Conservation (phyloP, 208 protist genomes). For the Leishmania turanica region DNA sequence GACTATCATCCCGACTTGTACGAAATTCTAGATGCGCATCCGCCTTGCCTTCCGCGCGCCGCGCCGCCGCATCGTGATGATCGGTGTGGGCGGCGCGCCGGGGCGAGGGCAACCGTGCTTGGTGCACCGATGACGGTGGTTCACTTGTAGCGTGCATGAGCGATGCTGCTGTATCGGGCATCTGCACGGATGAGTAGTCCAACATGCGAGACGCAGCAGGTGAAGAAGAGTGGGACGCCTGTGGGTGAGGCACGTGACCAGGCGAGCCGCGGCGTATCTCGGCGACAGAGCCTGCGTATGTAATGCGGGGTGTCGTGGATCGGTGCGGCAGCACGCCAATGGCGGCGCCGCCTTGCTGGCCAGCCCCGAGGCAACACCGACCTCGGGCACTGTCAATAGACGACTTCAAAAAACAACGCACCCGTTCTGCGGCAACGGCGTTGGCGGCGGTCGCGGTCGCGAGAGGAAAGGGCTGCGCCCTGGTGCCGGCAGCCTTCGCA, state of each 20-base stretch:
- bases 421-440: conserved; percentile 7
- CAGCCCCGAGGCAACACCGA: conserved; percentile 7
- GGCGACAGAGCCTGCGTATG: not conserved
- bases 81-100: not conserved
- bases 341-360: not conserved
- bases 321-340: not conserved
- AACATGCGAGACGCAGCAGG: conserved; percentile 24
- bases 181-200: conserved; percentile 30
- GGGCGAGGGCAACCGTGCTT: not conserved
- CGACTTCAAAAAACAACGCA: conserved; percentile 16
- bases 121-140: not conserved
- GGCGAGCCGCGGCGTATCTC: conserved; percentile 1
- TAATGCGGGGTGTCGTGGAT: not conserved
- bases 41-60: not conserved
- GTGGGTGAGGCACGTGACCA: not conserved
- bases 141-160: not conserved
- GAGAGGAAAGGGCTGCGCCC: not conserved
- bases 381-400: conserved; percentile 20
- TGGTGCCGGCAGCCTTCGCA: not conserved
- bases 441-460: not conserved
- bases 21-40: not conserved
- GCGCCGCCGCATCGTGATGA: not conserved
- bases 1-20: not conserved
- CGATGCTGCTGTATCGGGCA: not conserved
- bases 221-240: conserved; percentile 7